Conservation (phyloP, 108 stramenopile species). For the Nitzschia sp. region DNA sequence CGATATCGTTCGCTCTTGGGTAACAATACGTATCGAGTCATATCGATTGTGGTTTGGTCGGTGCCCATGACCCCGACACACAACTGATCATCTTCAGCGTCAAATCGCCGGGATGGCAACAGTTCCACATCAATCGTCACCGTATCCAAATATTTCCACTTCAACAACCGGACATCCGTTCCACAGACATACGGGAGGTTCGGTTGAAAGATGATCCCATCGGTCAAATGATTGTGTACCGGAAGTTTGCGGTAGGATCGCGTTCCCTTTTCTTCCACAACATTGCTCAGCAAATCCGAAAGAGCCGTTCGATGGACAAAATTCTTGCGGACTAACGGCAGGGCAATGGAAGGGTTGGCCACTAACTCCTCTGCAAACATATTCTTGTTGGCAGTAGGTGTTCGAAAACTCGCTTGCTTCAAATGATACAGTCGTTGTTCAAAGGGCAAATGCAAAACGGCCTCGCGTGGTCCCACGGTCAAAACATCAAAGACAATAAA, state of each 20-base stretch:
- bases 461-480: slow-evolving; percentile 59
- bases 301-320: slow-evolving; percentile 82
- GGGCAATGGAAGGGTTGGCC: slow-evolving; percentile 48
- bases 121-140: slow-evolving; percentile 94
- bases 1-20: slow-evolving; percentile 75
- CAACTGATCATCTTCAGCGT: slow-evolving; percentile 48
- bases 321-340: slow-evolving; percentile 88
- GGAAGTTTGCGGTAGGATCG: slow-evolving; percentile 73
- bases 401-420: slow-evolving; percentile 68
- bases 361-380: slow-evolving; percentile 67
- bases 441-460: slow-evolving; percentile 84
- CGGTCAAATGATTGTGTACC: slow-evolving; percentile 89
- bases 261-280: slow-evolving; percentile 78
- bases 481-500: slow-evolving; percentile 96
- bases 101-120: slow-evolving; percentile 43
- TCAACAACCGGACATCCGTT: slow-evolving; percentile 86
- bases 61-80: slow-evolving; percentile 74
- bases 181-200: slow-evolving; percentile 90
- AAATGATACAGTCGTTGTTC: slow-evolving; percentile 78
- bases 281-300: slow-evolving; percentile 62
- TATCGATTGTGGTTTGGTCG: slow-evolving; percentile 76
- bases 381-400: slow-evolving; percentile 48
- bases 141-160: slow-evolving; percentile 97
- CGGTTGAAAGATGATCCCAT: slow-evolving; percentile 93
- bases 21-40: slow-evolving; percentile 77